Conservation (phyloP, 176 grass and related monocot species). For the Raddia guianensis region DNA sequence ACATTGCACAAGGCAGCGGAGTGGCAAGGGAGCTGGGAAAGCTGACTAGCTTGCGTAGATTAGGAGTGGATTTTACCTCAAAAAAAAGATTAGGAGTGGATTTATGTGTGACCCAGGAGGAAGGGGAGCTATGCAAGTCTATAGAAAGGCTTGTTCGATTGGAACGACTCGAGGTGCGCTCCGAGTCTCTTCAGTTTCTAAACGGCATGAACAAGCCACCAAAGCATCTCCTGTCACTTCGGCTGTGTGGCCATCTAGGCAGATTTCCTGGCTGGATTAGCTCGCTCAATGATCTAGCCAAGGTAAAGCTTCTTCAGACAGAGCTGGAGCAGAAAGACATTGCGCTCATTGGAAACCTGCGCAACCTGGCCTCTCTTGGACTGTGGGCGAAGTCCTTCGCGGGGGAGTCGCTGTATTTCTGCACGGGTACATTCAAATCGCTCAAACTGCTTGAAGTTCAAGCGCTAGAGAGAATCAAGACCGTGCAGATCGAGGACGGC, state of each 20-base stretch:
- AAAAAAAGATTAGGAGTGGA: conserved; percentile 4
- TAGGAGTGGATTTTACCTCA: conserved; percentile 11
- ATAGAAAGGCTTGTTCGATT: conserved; percentile 4
- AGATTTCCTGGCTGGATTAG: background rate
- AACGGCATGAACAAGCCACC: background rate
- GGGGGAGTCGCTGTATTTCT: background rate
- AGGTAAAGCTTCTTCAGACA: conserved; percentile 18
- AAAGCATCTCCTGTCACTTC: conserved; percentile 27
- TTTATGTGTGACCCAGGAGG: background rate
- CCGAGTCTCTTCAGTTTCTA: conserved; percentile 1
- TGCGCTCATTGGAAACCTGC: background rate
- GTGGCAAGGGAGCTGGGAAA: conserved; percentile 12
- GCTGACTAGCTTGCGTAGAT: conserved; percentile 20
- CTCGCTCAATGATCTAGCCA: conserved; percentile 35
- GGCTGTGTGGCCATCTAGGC: conserved; percentile 8
- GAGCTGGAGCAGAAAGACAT: conserved; percentile 20
- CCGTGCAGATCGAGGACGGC: background rate
- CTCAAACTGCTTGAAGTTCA: conserved; percentile 28
- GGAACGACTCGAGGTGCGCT: conserved; percentile 32
- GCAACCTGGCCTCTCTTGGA: conserved; percentile 15
- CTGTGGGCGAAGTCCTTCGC: conserved; percentile 8
- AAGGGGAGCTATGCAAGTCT: background rate
- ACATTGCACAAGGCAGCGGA: conserved; percentile 12
- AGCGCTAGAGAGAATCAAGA: background rate
- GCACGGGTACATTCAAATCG: background rate